Base-by-base conservation (phyloP, 768 basidiomycete species). In the Royoungia palumana region DNA sequence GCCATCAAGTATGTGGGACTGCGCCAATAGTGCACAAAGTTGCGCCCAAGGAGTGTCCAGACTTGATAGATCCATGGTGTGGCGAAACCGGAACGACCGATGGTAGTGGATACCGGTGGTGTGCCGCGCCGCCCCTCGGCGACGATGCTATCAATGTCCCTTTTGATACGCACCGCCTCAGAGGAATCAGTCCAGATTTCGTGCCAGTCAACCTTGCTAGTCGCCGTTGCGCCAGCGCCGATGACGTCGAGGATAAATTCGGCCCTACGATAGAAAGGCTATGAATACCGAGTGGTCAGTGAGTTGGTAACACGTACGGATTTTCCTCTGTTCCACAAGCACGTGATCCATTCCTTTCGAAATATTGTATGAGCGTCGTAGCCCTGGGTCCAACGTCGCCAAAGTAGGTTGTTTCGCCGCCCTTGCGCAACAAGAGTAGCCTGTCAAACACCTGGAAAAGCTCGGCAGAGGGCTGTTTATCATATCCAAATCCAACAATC, bases 371-470 rank as follows among this genome's bases (percentile, higher is more conserved):
- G 17, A 94, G 64, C 0, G 78, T 78, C 8, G 73, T 63, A 0
- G 87, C 74, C 49, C 84, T 78, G 17, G 69, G 54, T 1, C 90
- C 89, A 21, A 90, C 63, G 44, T 88, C 82, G n/a, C 80, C 81
- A 56, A 81, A 81, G 67, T 83, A 85, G 14, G 81, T 80, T 2
- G 75, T 78, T 64, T 82, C 68, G 20, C 93, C 93, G 12, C 93
- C 92, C 55, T 81, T 80, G 38, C 81, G 77, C 4, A 95, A 74
- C 1, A 95, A 75, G 8, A 94, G 71, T 1, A 95, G 70, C 25
- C 85, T 70, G 59, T 94, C 92, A 54, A 94, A 94, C 37, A 72
- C 73, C 58, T 88, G 80, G 73, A 93, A 94, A 22, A 93, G 71
- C 60, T 92, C 82, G 2, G 87, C 87, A 21, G 89, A 91, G 32